Evolutionary conservation across 176 grass and related monocot genomes (phyloP).

Genomic region (Oryza officinalis): DNA sequence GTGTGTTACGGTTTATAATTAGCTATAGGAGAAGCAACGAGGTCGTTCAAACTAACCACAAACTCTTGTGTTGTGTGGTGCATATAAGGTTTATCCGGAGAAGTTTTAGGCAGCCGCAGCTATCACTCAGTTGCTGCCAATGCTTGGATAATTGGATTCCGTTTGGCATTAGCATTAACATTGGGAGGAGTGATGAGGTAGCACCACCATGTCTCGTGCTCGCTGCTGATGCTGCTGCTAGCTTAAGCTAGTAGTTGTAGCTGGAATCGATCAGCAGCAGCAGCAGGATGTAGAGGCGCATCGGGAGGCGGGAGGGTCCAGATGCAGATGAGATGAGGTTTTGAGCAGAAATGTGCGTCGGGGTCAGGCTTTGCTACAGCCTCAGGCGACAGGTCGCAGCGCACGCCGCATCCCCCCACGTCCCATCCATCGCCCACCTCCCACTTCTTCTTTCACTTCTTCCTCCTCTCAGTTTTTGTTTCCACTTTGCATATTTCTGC

Average conservation of each 20-base stretch:
- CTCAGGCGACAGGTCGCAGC: conserved; percentile 25
- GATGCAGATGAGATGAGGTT: too few species aligned
- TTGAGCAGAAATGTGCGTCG: conserved; percentile 5
- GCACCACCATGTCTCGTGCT: too few species aligned
- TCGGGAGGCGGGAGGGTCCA: not conserved
- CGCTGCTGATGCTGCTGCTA: too few species aligned
- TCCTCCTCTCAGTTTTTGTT: not conserved
- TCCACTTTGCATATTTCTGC: not conserved
- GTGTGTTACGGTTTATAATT: too few species aligned
- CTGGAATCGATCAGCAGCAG: not conserved
- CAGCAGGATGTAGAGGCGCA: not conserved
- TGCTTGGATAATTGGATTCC: not conserved
- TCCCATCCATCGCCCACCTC: not conserved
- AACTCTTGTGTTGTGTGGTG: not conserved
- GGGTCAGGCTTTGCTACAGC: conserved; percentile 32
- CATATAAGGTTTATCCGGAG: not conserved
- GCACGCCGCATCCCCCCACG: conserved; percentile 21
- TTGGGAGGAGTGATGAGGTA: too few species aligned
- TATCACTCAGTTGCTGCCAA: too few species aligned
- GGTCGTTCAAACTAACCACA: not conserved
- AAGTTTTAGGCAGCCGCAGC: too few species aligned
- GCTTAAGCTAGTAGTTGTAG: too few species aligned
- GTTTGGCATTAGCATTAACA: not conserved
- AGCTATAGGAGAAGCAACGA: too few species aligned
- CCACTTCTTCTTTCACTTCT: not conserved